Percentiles rank a stretch among this genome's conserved stretches.
Conservation (phyloP, 768 basidiomycete species). For the Serendipita sp. region DNA sequence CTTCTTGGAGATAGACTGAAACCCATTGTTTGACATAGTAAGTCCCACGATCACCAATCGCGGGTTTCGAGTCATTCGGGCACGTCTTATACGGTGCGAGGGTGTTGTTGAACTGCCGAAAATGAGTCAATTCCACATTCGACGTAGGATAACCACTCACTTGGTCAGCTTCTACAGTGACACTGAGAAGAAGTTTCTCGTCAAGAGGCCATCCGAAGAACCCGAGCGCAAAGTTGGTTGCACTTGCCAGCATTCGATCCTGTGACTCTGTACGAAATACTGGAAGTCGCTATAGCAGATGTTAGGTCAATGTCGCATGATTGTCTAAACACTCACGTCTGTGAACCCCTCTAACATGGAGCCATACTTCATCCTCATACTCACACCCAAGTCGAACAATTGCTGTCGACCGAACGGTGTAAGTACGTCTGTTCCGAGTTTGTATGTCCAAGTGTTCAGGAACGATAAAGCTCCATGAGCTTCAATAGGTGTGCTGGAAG, state of each 20-base stretch:
- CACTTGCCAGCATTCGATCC: conserved; percentile 37
- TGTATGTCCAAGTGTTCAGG: conserved; percentile 49
- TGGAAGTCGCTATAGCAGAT: conserved; percentile 17
- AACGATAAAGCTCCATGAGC: conserved; percentile 19
- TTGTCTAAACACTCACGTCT: background rate
- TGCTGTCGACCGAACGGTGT: conserved; percentile 25
- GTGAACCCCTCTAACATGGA: conserved; percentile 39
- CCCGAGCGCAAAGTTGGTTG: conserved; percentile 34
- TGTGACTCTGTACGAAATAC: conserved; percentile 39
- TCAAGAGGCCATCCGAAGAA: conserved; percentile 34
- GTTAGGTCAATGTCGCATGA: background rate
- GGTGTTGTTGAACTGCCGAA: conserved; percentile 59
- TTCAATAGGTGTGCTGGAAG: conserved; percentile 5
- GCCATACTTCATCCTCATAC: conserved; percentile 39
- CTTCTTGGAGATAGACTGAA: conserved; percentile 49
- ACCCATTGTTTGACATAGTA: conserved; percentile 53
- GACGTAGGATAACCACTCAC: conserved; percentile 2
- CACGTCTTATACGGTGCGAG: conserved; percentile 77
- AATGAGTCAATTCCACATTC: background rate
- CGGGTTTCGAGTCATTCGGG: conserved; percentile 34
- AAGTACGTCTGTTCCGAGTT: conserved; percentile 61
- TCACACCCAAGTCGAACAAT: conserved; percentile 25
- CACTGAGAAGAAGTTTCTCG: conserved; percentile 19
- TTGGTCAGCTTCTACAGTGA: conserved; percentile 21
- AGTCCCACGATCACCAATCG: conserved; percentile 39